A percentile compares a stretch with the other conserved stretches of the same genome.
Evolutionary conservation across 768 basidiomycete species (phyloP).

Genomic region (Floccularia luteovirens): DNA sequence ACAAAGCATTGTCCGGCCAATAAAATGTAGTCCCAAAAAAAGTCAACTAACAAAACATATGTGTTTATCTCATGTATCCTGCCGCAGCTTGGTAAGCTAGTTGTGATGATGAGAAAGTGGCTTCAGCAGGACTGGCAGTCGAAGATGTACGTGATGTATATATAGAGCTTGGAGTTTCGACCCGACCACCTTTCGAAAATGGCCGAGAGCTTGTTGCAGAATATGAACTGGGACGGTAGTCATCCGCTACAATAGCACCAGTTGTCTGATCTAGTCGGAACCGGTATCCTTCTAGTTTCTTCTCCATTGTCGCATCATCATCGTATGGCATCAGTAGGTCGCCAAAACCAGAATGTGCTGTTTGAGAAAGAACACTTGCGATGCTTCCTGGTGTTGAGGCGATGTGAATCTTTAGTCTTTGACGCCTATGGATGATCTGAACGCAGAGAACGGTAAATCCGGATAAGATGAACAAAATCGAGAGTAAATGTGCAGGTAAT

Average conservation of each 20-base stretch:
- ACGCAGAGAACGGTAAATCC: slow-evolving; percentile 39
- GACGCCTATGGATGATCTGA: slow-evolving; percentile 37
- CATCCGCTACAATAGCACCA: slow-evolving; percentile 56
- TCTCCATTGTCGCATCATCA: slow-evolving; percentile 30
- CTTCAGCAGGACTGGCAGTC: slow-evolving; percentile 9
- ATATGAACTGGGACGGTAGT: slow-evolving; percentile 26
- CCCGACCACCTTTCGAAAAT: slow-evolving; percentile 13
- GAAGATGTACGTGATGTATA: slow-evolving; percentile 21
- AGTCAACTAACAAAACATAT: too few species aligned
- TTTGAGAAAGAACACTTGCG: slow-evolving; percentile 46
- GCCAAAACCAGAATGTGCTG: slow-evolving; percentile 55
- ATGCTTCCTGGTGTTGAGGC: slow-evolving; percentile 54
- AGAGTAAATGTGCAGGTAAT: slow-evolving; percentile 28
- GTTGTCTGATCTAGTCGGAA: slow-evolving; percentile 53
- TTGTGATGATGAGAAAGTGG: slow-evolving; percentile 10
- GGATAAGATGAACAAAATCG: slow-evolving; percentile 36
- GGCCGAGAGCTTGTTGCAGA: too few species aligned
- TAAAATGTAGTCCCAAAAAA: too few species aligned
- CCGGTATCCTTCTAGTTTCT: slow-evolving; percentile 40
- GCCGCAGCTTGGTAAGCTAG: slow-evolving; percentile 13
- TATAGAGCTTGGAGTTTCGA: slow-evolving; percentile 30
- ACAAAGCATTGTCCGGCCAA: too few species aligned
- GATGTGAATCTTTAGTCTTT: slow-evolving; percentile 42
- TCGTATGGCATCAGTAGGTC: slow-evolving; percentile 57
- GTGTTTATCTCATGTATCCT: too few species aligned